phyloP scores from a whole-genome alignment of 768 basidiomycete genomes.

The Cantharellus anzutake region DNA sequence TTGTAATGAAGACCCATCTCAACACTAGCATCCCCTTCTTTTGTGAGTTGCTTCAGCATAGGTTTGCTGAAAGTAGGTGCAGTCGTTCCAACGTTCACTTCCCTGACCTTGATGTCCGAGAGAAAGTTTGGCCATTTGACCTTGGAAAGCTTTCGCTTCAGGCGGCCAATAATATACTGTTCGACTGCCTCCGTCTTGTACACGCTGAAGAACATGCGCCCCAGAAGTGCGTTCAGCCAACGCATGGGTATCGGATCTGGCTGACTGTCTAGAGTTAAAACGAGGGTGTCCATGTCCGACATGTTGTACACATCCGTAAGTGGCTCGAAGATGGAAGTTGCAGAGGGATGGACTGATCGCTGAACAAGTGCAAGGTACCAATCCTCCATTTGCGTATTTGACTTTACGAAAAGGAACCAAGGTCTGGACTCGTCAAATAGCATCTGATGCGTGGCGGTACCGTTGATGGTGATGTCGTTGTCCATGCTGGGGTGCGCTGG shows the following conservation, averaged over 20 bases:
- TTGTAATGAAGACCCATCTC: constrained; percentile 73
- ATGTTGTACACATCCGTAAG: constrained; percentile 48
- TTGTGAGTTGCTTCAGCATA: constrained; percentile 93
- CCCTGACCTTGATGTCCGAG: constrained; percentile 65
- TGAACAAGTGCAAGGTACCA: constrained; percentile 79
- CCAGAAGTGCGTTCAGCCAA: constrained; percentile 89
- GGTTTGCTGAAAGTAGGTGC: constrained; percentile 85
- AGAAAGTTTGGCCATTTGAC: constrained; percentile 80
- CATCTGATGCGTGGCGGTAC: constrained; percentile 24
- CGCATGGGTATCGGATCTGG: constrained; percentile 94
- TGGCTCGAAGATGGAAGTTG: constrained; percentile 28
- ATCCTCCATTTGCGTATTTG: constrained; percentile 88
- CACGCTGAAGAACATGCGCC: constrained; percentile 80
- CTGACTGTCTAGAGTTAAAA: constrained; percentile 74
- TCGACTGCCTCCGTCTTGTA: constrained; percentile 75
- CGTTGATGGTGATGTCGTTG: constrained; percentile 20
- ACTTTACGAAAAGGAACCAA: constrained; percentile 88
- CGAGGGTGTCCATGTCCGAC: constrained; percentile 64
- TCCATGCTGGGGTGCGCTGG: constrained; percentile 5
- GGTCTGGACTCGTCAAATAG: constrained; percentile 36
- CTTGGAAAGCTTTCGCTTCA: constrained; percentile 89
- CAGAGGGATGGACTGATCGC: constrained; percentile 19
- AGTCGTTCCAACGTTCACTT: constrained; percentile 72
- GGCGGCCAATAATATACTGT: constrained; percentile 59
- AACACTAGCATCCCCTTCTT: constrained; percentile 80